Evolutionary conservation across 139 green algal genomes (phyloP), one percentile per base, ranked within the genome.

Genomic region (Tetraselmis chui): DNA sequence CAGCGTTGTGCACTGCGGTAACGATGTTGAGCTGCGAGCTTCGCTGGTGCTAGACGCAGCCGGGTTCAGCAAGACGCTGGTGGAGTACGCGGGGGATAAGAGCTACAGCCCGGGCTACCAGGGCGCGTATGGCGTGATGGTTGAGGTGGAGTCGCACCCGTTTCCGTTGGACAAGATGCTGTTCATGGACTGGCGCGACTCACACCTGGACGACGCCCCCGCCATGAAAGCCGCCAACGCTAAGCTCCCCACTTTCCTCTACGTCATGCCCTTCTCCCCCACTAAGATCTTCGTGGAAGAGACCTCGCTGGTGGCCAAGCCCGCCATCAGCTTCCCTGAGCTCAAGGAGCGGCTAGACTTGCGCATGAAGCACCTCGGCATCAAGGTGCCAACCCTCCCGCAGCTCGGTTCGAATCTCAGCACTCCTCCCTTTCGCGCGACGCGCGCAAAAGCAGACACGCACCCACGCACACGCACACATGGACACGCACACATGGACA

Each of bases 151-250:
- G 78, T 89, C 79, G 0, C 96, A 98, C 84, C 94, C 94, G 25
- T 98, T 98, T 89, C 90, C 94, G 28, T 59, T 94, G 59, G 94
- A 96, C 85, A 90, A 90, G 23, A 99, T 99, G 97, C 85, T 99
- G 79, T 99, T 99, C 89, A 99, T 99, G 97, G 97, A 99, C 92
- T 99, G 97, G 97, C 84, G 96, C 2, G 96, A 99, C 84, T 90
- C 95, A 81, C 95, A 99, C 88, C 89, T 95, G 29, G 58, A 87
- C 29, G n/a, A 1, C 0, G 75, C 81, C 0, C 88, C 91, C 2
- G 83, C 90, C 11, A 86, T 98, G 83, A 89, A 91, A 59, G 82
- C 83, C 0, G 32, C 83, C 11, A 92, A 94, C 31, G 59, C 81
- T 25, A 85, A 88, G 83, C 83, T 97, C 31, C 97, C 97, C 26